Percentiles rank a stretch among this genome's conserved stretches.
These are phyloP conservation scores for Stephania cephalantha DNA, from an alignment of 164 flowering plant genomes.

Conservation along the genomic window DNA sequence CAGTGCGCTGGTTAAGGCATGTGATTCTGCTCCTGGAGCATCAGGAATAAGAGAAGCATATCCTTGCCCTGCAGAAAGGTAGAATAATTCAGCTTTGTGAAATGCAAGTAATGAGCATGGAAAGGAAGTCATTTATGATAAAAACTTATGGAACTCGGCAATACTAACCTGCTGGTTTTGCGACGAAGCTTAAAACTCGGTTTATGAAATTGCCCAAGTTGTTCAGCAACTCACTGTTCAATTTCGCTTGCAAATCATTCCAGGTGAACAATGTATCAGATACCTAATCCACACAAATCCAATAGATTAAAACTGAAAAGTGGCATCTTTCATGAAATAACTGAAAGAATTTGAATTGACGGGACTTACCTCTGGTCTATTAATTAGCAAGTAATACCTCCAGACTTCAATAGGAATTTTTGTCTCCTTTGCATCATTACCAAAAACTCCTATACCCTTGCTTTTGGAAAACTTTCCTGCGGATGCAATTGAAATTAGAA, in stretches of 20 bases:
- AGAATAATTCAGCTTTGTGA: not conserved
- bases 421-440: slow-evolving; percentile 90
- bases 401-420: slow-evolving; percentile 93
- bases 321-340: not conserved
- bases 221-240: slow-evolving; percentile 72
- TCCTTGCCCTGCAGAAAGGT: slow-evolving; percentile 43
- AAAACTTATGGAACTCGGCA: no score
- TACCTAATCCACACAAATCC: slow-evolving; percentile 33
- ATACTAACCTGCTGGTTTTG: slow-evolving; percentile 71
- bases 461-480: slow-evolving; percentile 74
- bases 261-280: slow-evolving; percentile 91
- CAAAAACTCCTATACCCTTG: slow-evolving; percentile 90
- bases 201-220: slow-evolving; percentile 89
- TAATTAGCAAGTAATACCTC: slow-evolving; percentile 88
- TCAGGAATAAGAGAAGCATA: slow-evolving; percentile 79
- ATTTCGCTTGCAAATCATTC: slow-evolving; percentile 87
- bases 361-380: slow-evolving; percentile 81
- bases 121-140: not conserved
- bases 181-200: slow-evolving; percentile 84
- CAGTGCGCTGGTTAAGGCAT: slow-evolving; percentile 47
- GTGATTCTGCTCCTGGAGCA: slow-evolving; percentile 61
- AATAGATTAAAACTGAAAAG: not conserved
- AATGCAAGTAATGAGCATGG: not conserved
- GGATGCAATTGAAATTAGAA: slow-evolving; percentile 8
- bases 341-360: not conserved